Conservation (phyloP, 495 filamentous ascomycete genomes). For the Hypomontagnella monticulosa region DNA sequence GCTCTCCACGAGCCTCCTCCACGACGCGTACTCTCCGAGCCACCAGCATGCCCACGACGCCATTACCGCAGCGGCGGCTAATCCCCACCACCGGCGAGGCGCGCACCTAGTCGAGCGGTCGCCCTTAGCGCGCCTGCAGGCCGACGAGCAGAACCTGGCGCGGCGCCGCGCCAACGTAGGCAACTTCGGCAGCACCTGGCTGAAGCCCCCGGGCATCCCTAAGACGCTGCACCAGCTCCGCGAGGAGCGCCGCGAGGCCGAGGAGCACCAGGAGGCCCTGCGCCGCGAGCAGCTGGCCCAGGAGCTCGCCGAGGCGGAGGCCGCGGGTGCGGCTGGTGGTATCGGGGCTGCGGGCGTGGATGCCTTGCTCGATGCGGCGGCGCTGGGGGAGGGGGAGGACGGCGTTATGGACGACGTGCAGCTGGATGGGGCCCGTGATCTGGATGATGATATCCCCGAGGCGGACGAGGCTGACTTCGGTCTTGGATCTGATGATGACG, state of each 20-base stretch:
- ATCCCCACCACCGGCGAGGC: conserved; percentile 39
- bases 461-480: conserved; percentile 62
- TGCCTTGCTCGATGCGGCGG: conserved; percentile 52
- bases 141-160: conserved; percentile 74
- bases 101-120: conserved; percentile 55
- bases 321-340: conserved; percentile 53
- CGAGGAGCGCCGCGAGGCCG: conserved; percentile 80
- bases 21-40: conserved; percentile 39
- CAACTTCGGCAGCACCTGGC: conserved; percentile 80
- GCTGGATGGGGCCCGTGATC: conserved; percentile 56
- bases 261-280: conserved; percentile 78
- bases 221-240: conserved; percentile 81
- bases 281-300: conserved; percentile 73
- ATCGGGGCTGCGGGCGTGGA: conserved; percentile 40
- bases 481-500: conserved; percentile 55
- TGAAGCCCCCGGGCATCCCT: conserved; percentile 76
- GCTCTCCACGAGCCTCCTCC: conserved; percentile 35
- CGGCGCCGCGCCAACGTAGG: conserved; percentile 75
- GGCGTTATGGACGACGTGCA: conserved; percentile 49
- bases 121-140: conserved; percentile 66
- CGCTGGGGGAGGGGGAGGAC: conserved; percentile 48
- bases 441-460: conserved; percentile 75
- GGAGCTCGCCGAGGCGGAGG: conserved; percentile 68
- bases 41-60: conserved; percentile 16
- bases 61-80: conserved; percentile 24